phyloP scores from a whole-genome alignment of 805 yeast genomes.

The Wickerhamomyces bovis region DNA sequence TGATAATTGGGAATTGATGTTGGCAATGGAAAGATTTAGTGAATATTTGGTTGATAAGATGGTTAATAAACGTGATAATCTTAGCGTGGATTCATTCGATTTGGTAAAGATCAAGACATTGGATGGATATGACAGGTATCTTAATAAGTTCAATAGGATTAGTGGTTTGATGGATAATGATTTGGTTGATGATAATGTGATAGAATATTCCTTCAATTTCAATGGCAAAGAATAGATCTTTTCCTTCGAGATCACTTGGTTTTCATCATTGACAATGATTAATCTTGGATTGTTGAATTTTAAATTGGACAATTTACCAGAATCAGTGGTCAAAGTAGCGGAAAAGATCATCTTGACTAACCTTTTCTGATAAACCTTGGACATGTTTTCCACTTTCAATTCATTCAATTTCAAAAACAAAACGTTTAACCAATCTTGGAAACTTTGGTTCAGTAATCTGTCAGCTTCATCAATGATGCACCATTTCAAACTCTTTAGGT shows the following conservation, averaged over 20 bases:
- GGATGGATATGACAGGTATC: conserved; percentile 23
- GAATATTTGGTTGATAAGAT: conserved; percentile 30
- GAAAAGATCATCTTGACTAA: conserved; percentile 73
- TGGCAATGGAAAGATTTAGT: conserved; percentile 27
- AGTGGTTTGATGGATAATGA: conserved; percentile 64
- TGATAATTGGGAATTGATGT: conserved; percentile 55
- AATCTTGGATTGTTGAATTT: conserved; percentile 68
- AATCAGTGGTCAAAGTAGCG: conserved; percentile 91
- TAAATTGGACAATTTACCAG: conserved; percentile 74
- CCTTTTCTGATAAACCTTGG: conserved; percentile 21
- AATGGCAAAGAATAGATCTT: conserved; percentile 54
- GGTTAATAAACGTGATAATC: conserved; percentile 58
- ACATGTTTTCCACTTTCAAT: conserved; percentile 26
- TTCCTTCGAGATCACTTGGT: conserved; percentile 37
- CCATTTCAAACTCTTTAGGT: conserved; percentile 48
- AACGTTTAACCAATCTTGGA: conserved; percentile 82
- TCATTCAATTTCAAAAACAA: conserved; percentile 32
- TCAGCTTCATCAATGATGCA: conserved; percentile 81
- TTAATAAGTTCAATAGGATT: conserved; percentile 51
- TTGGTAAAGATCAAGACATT: conserved; percentile 60
- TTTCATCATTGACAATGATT: conserved; percentile 60
- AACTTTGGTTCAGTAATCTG: conserved; percentile 75
- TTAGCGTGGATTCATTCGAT: conserved; percentile 82
- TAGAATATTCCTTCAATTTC: conserved; percentile 39
- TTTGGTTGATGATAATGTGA: conserved; percentile 31